phyloP scores from a whole-genome alignment of 371 early-diverging fungal species.

The Mucor circinelloides region DNA sequence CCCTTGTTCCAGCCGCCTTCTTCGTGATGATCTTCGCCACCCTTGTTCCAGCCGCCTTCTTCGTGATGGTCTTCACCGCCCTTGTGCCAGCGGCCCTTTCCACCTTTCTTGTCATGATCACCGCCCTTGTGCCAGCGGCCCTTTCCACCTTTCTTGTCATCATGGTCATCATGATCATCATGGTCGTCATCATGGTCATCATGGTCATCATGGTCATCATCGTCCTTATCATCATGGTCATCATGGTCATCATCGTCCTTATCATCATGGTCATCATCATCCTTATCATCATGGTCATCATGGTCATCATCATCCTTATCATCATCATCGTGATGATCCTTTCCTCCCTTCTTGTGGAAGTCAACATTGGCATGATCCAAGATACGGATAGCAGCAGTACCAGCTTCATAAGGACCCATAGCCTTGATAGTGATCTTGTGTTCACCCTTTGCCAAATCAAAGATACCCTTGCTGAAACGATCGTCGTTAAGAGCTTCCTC shows the following conservation, averaged over 20 bases:
- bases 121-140: not conserved
- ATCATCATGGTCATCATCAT: constrained; percentile 13
- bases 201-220: constrained; percentile 5
- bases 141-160: too few species aligned
- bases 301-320: constrained; percentile 11
- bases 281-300: not conserved
- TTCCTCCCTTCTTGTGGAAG: constrained; percentile 20
- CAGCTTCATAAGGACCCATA: constrained; percentile 45
- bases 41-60: not conserved
- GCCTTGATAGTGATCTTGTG: constrained; percentile 52
- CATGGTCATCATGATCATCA: constrained; percentile 3
- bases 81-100: constrained; percentile 4
- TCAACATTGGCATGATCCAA: constrained; percentile 21
- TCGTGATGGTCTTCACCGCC: not conserved
- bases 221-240: not conserved
- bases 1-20: not conserved
- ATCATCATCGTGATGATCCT: constrained; percentile 10
- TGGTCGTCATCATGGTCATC: constrained; percentile 1
- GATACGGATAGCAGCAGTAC: constrained; percentile 52
- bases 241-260: constrained; percentile 14
- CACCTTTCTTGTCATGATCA: not conserved
- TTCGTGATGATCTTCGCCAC: not conserved
- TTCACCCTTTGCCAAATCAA: constrained; percentile 38
- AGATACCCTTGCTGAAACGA: constrained; percentile 45
- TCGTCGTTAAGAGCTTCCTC: constrained; percentile 46